phyloP scores from a whole-genome alignment of 345 rosid genomes.

The Melaleuca quinquenervia region DNA sequence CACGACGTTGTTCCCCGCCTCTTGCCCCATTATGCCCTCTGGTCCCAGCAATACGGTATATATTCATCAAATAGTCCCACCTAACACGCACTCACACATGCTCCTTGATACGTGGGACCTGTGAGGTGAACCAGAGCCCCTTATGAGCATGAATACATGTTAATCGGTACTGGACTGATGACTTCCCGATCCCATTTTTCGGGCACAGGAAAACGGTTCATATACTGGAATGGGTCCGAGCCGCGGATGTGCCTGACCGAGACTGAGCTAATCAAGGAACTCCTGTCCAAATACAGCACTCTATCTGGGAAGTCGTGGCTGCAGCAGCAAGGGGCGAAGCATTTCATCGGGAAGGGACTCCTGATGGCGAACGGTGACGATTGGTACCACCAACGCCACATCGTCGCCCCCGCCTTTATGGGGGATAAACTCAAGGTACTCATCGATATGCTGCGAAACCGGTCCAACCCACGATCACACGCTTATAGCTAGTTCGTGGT shows the following conservation, averaged over 20 bases:
- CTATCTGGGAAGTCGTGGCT: slow-evolving; percentile 85
- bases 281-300: slow-evolving; percentile 54
- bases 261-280: slow-evolving; percentile 64
- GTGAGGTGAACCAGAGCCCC: neutral
- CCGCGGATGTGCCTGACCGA: slow-evolving; percentile 81
- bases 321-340: slow-evolving; percentile 81
- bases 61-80: neutral
- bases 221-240: slow-evolving; percentile 83
- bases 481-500: neutral
- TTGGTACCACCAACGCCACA: slow-evolving; percentile 48
- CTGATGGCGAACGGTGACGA: slow-evolving; percentile 21
- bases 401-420: slow-evolving; percentile 53
- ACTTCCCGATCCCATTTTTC: neutral
- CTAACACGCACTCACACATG: neutral
- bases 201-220: slow-evolving; percentile 64
- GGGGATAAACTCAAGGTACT: slow-evolving; percentile 52
- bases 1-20: slow-evolving; percentile 77
- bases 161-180: neutral
- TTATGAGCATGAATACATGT: neutral
- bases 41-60: slow-evolving; percentile 77
- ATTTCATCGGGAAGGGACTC: slow-evolving; percentile 76
- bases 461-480: neutral
- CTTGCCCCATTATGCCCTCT: slow-evolving; percentile 68
- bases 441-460: neutral
- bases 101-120: neutral